phyloP scores from a whole-genome alignment of 441 rosid genomes.

The Populus hybrid region DNA sequence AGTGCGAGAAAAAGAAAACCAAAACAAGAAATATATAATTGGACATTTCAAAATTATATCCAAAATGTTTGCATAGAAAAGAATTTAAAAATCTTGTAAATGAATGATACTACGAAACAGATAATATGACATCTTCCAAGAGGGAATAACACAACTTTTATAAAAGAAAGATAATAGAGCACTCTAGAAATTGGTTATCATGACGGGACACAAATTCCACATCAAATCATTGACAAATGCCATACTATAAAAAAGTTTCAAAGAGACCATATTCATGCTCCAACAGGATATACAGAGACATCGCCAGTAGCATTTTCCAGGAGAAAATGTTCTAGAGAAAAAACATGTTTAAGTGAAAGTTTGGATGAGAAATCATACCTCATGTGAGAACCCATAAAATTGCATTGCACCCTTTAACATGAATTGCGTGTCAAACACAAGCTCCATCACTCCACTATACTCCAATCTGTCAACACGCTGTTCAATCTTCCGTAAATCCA shows the following conservation, averaged over 20 bases:
- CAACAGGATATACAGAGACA: background rate
- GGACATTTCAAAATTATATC: background rate
- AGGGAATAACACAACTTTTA: background rate
- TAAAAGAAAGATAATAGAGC: background rate
- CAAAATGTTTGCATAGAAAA: background rate
- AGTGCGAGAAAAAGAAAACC: too few relatives aligned
- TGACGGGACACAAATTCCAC: background rate
- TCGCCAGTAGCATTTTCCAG: background rate
- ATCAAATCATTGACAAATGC: background rate
- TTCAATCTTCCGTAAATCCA: slow-evolving; percentile 91
- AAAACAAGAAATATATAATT: too few relatives aligned
- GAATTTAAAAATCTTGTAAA: background rate
- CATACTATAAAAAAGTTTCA: background rate
- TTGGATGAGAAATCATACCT: slow-evolving; percentile 46
- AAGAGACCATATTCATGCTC: slow-evolving; percentile 5
- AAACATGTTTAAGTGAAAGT: background rate
- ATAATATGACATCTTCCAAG: background rate
- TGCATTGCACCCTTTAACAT: slow-evolving; percentile 94
- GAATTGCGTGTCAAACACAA: slow-evolving; percentile 80
- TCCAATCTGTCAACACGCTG: slow-evolving; percentile 78
- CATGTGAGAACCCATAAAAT: slow-evolving; percentile 78
- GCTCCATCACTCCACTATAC: slow-evolving; percentile 80
- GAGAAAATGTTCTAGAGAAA: background rate
- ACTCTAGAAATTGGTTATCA: background rate
- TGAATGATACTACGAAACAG: background rate